Base-by-base conservation (phyloP, 2,329 filamentous ascomycete species). In the Fusarium multiceps region DNA sequence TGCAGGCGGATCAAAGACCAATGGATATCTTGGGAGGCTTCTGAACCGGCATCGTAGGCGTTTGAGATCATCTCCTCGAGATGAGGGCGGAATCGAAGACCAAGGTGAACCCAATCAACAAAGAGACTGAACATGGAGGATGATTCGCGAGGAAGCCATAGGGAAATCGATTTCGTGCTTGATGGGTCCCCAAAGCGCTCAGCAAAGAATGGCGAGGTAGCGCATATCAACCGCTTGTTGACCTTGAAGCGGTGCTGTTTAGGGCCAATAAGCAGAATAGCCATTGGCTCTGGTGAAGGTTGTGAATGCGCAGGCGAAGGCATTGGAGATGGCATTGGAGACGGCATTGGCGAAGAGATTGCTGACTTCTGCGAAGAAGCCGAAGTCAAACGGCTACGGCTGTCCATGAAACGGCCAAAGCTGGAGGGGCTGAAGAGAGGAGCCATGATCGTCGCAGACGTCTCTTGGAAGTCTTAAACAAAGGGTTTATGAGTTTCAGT, bases 1-100 rank as follows among this genome's bases (percentile, higher is more conserved):
- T 89, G 87, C 14, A 89, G 80, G 37, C 83, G 83, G 55, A 88
- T 84, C 9, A 89, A 80, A 63, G 85, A 83, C 85, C 86, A 88
- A 75, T 88, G 87, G 7, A 88, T 78, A 30, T 80, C 80, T 70
- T 80, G 80, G 71, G 71, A 75, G 12, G 75, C 71, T 32, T 74
- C 71, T 20, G 72, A 61, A 20, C 72, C 74, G 25, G 76, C 72
- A 49, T 78, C 64, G 59, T 77, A 72, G 55, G 78, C 78, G 21
- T 66, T 63, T 34, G 69, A 59, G 28, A 84, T 73, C 65, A 81
- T 79, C 23, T 80, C 75, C 63, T 85, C 83, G 62, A 87, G 78
- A 65, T 83, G 79, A 41, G 72, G 64, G 28, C 80, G 79, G 72
- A 87, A 87, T 27, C 75, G 75, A 28, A 75, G 73, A 7, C 80